Evolutionary conservation across 23 red algal genomes (phyloP).

Genomic region (Chondrus crispus): DNA sequence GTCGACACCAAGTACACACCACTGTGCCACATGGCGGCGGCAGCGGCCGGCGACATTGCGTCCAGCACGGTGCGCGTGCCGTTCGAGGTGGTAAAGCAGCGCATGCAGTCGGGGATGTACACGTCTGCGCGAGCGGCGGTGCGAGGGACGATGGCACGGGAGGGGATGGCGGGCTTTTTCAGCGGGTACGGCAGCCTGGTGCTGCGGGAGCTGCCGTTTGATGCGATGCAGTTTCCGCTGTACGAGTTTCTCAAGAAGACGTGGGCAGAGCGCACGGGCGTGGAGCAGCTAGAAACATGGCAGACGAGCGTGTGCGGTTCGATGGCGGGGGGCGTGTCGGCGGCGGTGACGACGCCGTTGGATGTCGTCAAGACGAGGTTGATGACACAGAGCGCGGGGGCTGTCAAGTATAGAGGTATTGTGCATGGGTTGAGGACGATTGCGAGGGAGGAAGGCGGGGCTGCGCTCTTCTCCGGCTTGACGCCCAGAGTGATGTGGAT

Average conservation of each 20-base stretch:
- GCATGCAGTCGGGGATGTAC: conserved; percentile 86
- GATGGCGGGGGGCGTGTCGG: conserved; percentile 84
- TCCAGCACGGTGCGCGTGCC: conserved; percentile 78
- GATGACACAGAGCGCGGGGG: conserved; percentile 68
- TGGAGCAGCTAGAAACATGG: conserved; percentile 54
- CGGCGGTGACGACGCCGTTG: conserved; percentile 93
- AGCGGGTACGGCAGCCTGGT: conserved; percentile 81
- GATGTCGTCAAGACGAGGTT: conserved; percentile 97
- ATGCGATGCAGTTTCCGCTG: conserved; percentile 93
- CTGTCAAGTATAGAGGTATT: conserved; percentile 58
- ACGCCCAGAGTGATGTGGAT: conserved; percentile 94
- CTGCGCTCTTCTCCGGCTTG: conserved; percentile 70
- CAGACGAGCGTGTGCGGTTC: conserved; percentile 78
- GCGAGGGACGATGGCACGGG: conserved; percentile 23
- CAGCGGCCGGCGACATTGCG: conserved; percentile 82
- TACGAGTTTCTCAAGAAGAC: conserved; percentile 86
- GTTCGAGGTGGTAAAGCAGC: conserved; percentile 98
- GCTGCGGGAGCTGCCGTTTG: conserved; percentile 94
- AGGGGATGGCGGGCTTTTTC: conserved; percentile 86
- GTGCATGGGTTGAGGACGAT: conserved; percentile 64
- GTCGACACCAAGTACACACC: conserved; percentile 39
- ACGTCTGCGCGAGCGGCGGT: conserved; percentile 62
- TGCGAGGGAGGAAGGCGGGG: conserved; percentile 82
- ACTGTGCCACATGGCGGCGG: conserved; percentile 67
- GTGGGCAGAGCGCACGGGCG: conserved; percentile 13